A percentile compares a stretch with the other conserved stretches of the same genome.
Evolutionary conservation across 2,329 filamentous ascomycete species (phyloP).

Genomic region (Fusarium sp.): DNA sequence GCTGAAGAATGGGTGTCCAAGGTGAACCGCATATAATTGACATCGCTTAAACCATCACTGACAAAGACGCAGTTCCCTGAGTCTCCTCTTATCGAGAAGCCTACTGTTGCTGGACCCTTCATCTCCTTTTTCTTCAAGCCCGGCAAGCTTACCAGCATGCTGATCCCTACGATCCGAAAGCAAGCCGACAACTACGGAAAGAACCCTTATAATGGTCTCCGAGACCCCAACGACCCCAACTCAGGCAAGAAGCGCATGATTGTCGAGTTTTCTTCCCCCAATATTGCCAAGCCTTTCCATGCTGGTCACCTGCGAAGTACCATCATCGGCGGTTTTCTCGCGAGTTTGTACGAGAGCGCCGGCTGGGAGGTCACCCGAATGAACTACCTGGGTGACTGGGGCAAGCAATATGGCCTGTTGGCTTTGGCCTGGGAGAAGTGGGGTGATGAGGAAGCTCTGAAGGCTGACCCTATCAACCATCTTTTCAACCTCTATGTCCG

Average conservation of each 20-base stretch:
- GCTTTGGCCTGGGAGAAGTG: slow-evolving; percentile 81
- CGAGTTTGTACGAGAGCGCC: slow-evolving; percentile 76
- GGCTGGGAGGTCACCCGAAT: slow-evolving; percentile 81
- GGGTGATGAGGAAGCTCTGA: slow-evolving; percentile 78
- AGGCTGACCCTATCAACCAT: slow-evolving; percentile 82
- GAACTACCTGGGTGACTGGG: slow-evolving; percentile 63
- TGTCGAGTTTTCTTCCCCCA: slow-evolving; percentile 87
- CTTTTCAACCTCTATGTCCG: slow-evolving; percentile 85
- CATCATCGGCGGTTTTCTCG: slow-evolving; percentile 82
- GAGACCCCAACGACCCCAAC: slow-evolving; percentile 70
- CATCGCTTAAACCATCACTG: slow-evolving; percentile 2
- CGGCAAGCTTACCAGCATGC: slow-evolving; percentile 71
- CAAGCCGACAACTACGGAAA: slow-evolving; percentile 65
- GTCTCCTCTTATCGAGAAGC: slow-evolving; percentile 79
- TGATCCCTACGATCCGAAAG: slow-evolving; percentile 77
- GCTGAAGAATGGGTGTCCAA: slow-evolving; percentile 72
- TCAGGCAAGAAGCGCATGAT: slow-evolving; percentile 75
- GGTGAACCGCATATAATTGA: slow-evolving; percentile 54
- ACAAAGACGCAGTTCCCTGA: slow-evolving; percentile 72
- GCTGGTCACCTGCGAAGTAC: slow-evolving; percentile 82
- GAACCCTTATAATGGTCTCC: slow-evolving; percentile 70
- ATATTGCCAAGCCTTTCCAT: slow-evolving; percentile 88
- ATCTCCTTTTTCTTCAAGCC: slow-evolving; percentile 85
- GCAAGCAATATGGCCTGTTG: slow-evolving; percentile 49
- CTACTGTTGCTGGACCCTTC: slow-evolving; percentile 74